Base-by-base conservation (phyloP, 495 filamentous ascomycete species). In the Astrothelium subdiscretum region DNA sequence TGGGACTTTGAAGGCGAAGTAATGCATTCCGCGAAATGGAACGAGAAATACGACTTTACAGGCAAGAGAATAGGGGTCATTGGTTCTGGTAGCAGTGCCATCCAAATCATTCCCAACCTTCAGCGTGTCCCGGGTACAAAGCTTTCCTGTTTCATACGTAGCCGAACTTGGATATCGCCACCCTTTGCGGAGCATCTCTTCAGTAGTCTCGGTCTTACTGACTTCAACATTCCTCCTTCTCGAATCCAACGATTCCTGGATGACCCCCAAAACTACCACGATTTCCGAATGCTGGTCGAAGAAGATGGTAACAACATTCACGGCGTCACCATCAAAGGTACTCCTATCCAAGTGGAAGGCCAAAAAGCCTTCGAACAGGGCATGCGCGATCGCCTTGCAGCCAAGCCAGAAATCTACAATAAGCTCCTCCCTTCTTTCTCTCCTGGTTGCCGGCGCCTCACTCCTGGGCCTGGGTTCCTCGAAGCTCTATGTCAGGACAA, bases 1-100 rank as follows among this genome's bases (percentile, higher is more conserved):
- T 18, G 66, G 24, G 63, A 44, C 35, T 74, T 74, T 59, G 58
- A 67, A 38, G 72, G 71, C n/a, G 68, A 73, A 62, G 42, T 69
- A 1, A 72, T 75, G 70, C 73, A 73, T 64, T 71, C 70, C 3
- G 64, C 73, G 20, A 62, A 52, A 32, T 75, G 71, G 73, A 70
- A 72, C 60, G 58, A 70, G 20, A 61, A 59, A 58, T 73, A 70
- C 65, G 69, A 73, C 38, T 75, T 70, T 58, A 58, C 44, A n/a
- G 65, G 69, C 63, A 75, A 75, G 58, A 62, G 71, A 18, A 66
- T 75, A 13, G 73, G 62, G 3, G 65, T 75, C 22, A 75, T 75
- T 52, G 73, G 73, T 18, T 63, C 63, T 20, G 71, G 73, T 2
- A 68, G 65, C 32, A 71, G 70, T 31, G 67, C 70, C 1, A 75